A percentile compares a stretch with the other conserved stretches of the same genome.
Evolutionary conservation across 2,329 filamentous ascomycete genomes (phyloP).

Genomic region (Ascochyta lentis): DNA sequence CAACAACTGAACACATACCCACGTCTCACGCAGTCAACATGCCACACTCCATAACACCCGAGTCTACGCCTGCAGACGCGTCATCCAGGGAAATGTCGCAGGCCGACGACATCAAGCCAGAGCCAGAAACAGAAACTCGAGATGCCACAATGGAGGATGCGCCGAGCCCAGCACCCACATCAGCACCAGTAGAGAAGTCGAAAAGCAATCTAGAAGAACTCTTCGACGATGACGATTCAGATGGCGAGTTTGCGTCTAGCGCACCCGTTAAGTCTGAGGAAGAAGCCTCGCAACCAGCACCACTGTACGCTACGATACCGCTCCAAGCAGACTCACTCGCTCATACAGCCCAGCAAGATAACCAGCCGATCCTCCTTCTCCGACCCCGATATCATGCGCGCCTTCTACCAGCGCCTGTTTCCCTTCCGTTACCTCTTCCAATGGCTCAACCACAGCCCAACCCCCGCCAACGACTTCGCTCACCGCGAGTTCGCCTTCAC

Average conservation of each 20-base stretch:
- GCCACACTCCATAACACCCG: slow-evolving; percentile 56
- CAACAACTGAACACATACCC: slow-evolving; percentile 7
- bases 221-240: slow-evolving; percentile 64
- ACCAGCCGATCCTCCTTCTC: slow-evolving; percentile 58
- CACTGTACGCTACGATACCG: slow-evolving; percentile 43
- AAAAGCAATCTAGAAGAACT: slow-evolving; percentile 62
- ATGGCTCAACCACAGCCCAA: slow-evolving; percentile 94
- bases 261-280: slow-evolving; percentile 55
- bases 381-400: slow-evolving; percentile 85
- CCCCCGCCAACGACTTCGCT: slow-evolving; percentile 84
- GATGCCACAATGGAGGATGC: slow-evolving; percentile 44
- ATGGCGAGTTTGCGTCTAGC: slow-evolving; percentile 65
- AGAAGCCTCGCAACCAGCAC: slow-evolving; percentile 46
- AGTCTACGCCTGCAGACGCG: slow-evolving; percentile 49
- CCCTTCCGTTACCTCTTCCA: slow-evolving; percentile 95
- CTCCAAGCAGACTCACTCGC: slow-evolving; percentile 10
- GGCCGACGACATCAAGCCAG: slow-evolving; percentile 38
- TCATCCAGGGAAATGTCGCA: slow-evolving; percentile 49
- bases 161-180: slow-evolving; percentile 24
- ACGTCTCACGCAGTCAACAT: slow-evolving; percentile 37
- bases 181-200: slow-evolving; percentile 32
- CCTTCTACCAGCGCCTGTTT: slow-evolving; percentile 94
- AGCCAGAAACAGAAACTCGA: slow-evolving; percentile 33
- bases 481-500: slow-evolving; percentile 97
- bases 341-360: slow-evolving; percentile 36